Conservation (phyloP, 352 stramenopile genomes). For the Globisporangium parvum region DNA sequence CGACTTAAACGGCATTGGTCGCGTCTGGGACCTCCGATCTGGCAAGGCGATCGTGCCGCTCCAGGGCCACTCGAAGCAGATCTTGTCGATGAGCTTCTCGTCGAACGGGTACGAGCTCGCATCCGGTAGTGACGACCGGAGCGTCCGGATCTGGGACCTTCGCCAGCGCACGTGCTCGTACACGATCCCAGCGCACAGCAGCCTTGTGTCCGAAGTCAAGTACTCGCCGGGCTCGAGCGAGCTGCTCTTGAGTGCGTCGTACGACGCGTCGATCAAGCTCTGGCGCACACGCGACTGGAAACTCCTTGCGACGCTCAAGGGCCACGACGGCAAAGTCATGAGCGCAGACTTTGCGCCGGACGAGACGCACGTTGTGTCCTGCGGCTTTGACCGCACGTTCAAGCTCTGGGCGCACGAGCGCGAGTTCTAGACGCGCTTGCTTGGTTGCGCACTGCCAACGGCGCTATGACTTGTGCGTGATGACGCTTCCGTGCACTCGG, state of each 20-base stretch:
- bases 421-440: slow-evolving; percentile 54
- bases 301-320: slow-evolving; percentile 82
- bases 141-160: slow-evolving; percentile 95
- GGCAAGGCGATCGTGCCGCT: slow-evolving; percentile 89
- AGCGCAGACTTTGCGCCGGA: slow-evolving; percentile 88
- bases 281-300: slow-evolving; percentile 94
- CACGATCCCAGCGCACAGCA: slow-evolving; percentile 93
- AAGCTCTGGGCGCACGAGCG: slow-evolving; percentile 90
- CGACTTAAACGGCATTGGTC: slow-evolving; percentile 91
- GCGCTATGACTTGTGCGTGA: too few relatives aligned
- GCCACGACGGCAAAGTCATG: slow-evolving; percentile 96
- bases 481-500: not conserved
- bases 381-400: slow-evolving; percentile 89
- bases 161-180: slow-evolving; percentile 87
- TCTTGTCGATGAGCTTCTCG: slow-evolving; percentile 92
- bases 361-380: slow-evolving; percentile 86
- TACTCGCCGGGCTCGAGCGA: slow-evolving; percentile 81
- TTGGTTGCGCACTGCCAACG: not conserved
- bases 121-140: slow-evolving; percentile 95
- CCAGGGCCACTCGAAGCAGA: slow-evolving; percentile 94
- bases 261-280: slow-evolving; percentile 93
- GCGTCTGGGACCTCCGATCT: slow-evolving; percentile 95
- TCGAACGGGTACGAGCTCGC: slow-evolving; percentile 92
- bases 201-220: slow-evolving; percentile 90
- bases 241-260: slow-evolving; percentile 89